Evolutionary conservation across 108 stramenopile genomes (phyloP).

Genomic region (Mayamaea pseudoterrestris): DNA sequence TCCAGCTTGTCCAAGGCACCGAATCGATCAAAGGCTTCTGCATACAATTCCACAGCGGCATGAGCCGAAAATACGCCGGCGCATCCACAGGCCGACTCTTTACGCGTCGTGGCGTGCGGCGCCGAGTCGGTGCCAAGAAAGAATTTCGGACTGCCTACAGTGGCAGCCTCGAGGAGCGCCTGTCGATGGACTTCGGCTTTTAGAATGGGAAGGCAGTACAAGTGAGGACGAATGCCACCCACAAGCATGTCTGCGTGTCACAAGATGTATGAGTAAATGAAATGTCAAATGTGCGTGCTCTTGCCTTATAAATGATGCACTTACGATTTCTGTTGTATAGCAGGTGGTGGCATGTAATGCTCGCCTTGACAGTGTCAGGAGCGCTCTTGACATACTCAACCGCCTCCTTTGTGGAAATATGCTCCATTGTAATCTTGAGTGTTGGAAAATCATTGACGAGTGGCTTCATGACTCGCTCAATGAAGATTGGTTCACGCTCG

Average conservation of each 20-base stretch:
- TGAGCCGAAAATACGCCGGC: constrained; percentile 96
- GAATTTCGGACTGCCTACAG: constrained; percentile 85
- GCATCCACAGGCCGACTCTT: constrained; percentile 88
- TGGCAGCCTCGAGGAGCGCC: constrained; percentile 84
- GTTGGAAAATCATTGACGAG: constrained; percentile 71
- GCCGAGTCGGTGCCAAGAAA: constrained; percentile 98
- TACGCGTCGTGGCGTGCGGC: constrained; percentile 75
- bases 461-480: constrained; percentile 86
- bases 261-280: constrained; percentile 1
- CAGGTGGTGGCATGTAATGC: constrained; percentile 96
- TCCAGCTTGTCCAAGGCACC: constrained; percentile 85
- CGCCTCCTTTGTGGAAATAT: constrained; percentile 83
- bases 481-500: constrained; percentile 91
- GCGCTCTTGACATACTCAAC: constrained; percentile 81
- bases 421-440: constrained; percentile 97
- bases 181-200: constrained; percentile 92
- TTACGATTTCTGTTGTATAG: constrained; percentile 95
- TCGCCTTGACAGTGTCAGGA: constrained; percentile 85
- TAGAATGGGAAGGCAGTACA: constrained; percentile 97
- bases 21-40: constrained; percentile 84
- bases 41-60: constrained; percentile 90
- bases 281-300: neutral
- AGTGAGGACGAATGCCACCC: constrained; percentile 93
- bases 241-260: constrained; percentile 44
- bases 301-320: constrained; percentile 9